A percentile compares a stretch with the other conserved stretches of the same genome.
Conservation (phyloP, 2,329 filamentous ascomycete genomes). For the Apiospora arundinis region DNA sequence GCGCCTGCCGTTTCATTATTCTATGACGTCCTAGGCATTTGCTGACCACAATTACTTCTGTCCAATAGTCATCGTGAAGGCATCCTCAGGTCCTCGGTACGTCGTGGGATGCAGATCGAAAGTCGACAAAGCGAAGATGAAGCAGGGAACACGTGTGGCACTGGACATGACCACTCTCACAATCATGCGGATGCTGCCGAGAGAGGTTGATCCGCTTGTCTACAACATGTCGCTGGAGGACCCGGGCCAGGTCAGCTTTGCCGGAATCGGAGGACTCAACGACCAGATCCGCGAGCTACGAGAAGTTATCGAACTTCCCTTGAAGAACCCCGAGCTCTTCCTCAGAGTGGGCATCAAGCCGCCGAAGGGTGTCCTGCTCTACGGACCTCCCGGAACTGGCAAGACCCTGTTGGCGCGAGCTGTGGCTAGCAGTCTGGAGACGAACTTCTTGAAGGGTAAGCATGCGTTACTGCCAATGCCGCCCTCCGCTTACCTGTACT, state of each 20-base stretch:
- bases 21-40: not conserved
- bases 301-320: conserved; percentile 95
- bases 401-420: conserved; percentile 95
- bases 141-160: conserved; percentile 96
- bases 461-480: conserved; percentile 16
- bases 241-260: conserved; percentile 96
- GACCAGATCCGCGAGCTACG: conserved; percentile 97
- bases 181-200: conserved; percentile 99
- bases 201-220: conserved; percentile 96
- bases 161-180: conserved; percentile 99
- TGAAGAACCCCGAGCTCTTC: conserved; percentile 99
- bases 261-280: conserved; percentile 95
- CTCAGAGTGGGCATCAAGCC: conserved; percentile 97
- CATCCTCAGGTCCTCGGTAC: conserved; percentile 95
- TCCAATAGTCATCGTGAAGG: conserved; percentile 89
- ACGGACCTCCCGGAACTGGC: conserved; percentile 94
- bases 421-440: conserved; percentile 94
- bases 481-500: not conserved
- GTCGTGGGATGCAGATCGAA: conserved; percentile 98
- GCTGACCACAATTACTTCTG: not conserved
- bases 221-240: conserved; percentile 99
- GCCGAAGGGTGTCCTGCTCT: conserved; percentile 94
- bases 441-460: conserved; percentile 95
- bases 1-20: conserved; percentile 5
- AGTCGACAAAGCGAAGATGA: conserved; percentile 95